Percentiles rank a stretch among this genome's conserved stretches.
phyloP scores from a whole-genome alignment of 2,329 filamentous ascomycete genomes.

The Alternaria triticina region DNA sequence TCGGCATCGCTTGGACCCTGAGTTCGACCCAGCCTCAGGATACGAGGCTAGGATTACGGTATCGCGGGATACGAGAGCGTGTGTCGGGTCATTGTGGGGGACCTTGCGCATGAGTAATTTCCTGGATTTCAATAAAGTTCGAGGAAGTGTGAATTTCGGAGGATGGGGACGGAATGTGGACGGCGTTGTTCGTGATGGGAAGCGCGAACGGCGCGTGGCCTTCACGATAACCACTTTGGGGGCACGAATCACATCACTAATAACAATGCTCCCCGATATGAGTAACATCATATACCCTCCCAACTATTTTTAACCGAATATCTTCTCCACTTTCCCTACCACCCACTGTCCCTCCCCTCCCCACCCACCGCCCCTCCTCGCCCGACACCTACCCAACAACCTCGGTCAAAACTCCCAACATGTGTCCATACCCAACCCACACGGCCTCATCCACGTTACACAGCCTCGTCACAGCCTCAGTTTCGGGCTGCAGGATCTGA shows the following conservation, averaged over 20 bases:
- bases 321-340: background rate
- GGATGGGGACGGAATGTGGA: rapidly evolving
- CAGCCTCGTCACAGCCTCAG: background rate
- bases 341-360: background rate
- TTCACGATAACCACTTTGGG: background rate
- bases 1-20: background rate
- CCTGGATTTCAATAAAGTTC: background rate
- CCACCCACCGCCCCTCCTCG: background rate
- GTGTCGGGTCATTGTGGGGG: background rate
- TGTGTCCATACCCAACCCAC: background rate
- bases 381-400: background rate
- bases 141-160: background rate
- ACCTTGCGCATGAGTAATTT: background rate
- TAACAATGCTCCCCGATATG: background rate
- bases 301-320: background rate
- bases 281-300: background rate
- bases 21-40: slow-evolving; percentile 2
- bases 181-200: background rate
- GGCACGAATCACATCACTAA: no score
- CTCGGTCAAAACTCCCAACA: background rate
- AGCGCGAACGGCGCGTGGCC: background rate
- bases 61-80: background rate
- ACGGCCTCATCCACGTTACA: background rate
- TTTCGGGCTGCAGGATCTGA: background rate
- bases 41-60: background rate